phyloP scores from a whole-genome alignment of 2,329 filamentous ascomycete species.

The Colletotrichum gloeosporioides region DNA sequence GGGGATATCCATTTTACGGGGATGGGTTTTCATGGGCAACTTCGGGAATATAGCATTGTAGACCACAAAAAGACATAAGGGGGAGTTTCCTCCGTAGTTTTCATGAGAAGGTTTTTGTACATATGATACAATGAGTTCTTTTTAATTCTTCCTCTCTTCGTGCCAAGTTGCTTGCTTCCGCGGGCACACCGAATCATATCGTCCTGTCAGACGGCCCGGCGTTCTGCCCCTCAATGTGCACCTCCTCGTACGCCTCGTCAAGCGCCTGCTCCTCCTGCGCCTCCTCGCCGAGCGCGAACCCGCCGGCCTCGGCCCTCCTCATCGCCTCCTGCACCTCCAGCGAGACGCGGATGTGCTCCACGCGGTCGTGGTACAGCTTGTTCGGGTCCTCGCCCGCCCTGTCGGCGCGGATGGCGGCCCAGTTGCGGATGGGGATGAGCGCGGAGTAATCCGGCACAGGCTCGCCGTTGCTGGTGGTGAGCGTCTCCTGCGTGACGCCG shows the following conservation, averaged over 20 bases:
- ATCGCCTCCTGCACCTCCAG: too few relatives aligned
- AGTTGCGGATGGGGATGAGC: slow-evolving; percentile 44
- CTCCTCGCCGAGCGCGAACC: slow-evolving; percentile 52
- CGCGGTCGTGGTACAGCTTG: background rate
- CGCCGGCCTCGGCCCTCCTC: slow-evolving; percentile 33
- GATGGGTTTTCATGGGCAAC: background rate
- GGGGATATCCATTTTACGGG: background rate
- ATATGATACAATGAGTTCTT: slow-evolving; percentile 19
- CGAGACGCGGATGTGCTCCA: background rate
- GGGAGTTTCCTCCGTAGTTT: background rate
- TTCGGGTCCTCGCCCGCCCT: background rate
- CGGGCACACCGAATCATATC: background rate
- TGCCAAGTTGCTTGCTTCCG: background rate
- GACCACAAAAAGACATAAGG: background rate
- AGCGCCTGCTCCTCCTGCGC: slow-evolving; percentile 32
- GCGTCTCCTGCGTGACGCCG: slow-evolving; percentile 56
- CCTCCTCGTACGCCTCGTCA: slow-evolving; percentile 43
- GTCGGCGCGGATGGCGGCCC: slow-evolving; percentile 28
- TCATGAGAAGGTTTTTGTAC: slow-evolving; percentile 13
- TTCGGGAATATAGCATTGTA: slow-evolving; percentile 1
- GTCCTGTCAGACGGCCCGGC: slow-evolving; percentile 8
- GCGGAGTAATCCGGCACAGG: slow-evolving; percentile 34
- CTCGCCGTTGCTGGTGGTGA: slow-evolving; percentile 26
- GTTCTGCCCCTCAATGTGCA: slow-evolving; percentile 40
- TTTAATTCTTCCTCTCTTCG: background rate